A percentile compares a stretch with the other conserved stretches of the same genome.
phyloP scores from a whole-genome alignment of 164 flowering plant genomes.

The Pachysandra terminalis region DNA sequence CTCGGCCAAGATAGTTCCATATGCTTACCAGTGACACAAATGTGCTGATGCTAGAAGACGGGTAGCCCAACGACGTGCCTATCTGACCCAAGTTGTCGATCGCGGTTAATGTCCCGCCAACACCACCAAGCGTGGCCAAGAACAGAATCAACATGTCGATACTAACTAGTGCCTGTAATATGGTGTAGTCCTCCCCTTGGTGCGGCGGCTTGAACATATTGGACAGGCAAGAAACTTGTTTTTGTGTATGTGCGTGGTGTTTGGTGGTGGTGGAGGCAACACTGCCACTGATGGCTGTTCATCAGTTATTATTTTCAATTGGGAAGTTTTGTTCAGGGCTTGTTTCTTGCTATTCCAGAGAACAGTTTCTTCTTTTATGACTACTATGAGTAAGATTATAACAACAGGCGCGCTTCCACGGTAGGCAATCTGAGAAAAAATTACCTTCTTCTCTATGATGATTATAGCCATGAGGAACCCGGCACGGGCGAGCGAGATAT shows the following conservation, averaged over 20 bases:
- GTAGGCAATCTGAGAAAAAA: constrained; percentile 16
- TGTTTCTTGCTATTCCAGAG: constrained; percentile 15
- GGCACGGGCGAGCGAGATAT: constrained; percentile 32
- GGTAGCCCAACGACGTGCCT: constrained; percentile 46
- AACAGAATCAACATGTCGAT: constrained; percentile 58
- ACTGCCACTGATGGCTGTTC: constrained; percentile 6
- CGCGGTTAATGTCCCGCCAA: constrained; percentile 39
- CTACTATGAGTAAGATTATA: constrained; percentile 18
- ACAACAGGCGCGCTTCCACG: constrained; percentile 19
- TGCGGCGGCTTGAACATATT: constrained; percentile 41
- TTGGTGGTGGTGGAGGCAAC: background rate
- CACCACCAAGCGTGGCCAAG: constrained; percentile 20
- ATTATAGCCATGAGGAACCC: constrained; percentile 28
- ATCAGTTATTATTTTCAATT: background rate
- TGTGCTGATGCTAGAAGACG: constrained; percentile 8
- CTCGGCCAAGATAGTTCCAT: constrained; percentile 61
- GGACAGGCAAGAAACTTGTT: constrained; percentile 1
- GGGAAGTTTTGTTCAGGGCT: background rate
- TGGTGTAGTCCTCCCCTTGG: constrained; percentile 63
- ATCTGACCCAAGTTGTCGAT: constrained; percentile 76
- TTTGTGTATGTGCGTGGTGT: background rate
- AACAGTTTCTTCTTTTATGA: constrained; percentile 22
- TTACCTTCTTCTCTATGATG: constrained; percentile 20
- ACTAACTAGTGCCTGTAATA: constrained; percentile 59
- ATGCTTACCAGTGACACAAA: constrained; percentile 52